Percentiles rank a stretch among this genome's conserved stretches.
Conservation (phyloP, 139 green algal species). For the Coccomyxa sp. region DNA sequence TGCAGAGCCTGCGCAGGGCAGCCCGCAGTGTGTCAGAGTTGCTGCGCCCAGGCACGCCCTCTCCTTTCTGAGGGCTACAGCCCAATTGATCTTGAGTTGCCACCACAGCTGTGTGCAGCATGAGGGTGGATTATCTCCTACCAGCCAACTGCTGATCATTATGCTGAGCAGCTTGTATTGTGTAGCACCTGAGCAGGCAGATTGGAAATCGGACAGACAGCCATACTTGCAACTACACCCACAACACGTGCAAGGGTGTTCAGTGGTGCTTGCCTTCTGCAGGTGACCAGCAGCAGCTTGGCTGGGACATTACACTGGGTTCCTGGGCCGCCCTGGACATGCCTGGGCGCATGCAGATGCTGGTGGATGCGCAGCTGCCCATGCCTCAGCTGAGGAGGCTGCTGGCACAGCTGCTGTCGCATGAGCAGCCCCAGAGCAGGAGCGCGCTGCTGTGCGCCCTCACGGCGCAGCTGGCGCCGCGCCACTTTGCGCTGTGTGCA, state of each 20-base stretch:
- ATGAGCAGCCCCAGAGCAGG: not conserved
- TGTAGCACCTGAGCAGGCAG: not conserved
- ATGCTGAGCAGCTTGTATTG: not conserved
- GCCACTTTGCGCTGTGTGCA: slow-evolving; percentile 14
- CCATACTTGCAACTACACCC: not conserved
- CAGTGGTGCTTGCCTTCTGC: not conserved
- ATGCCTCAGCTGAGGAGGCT: not conserved
- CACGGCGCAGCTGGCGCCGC: not conserved
- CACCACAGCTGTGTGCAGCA: too few species aligned
- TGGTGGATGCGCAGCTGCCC: slow-evolving; percentile 4
- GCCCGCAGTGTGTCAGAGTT: too few species aligned
- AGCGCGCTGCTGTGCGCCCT: slow-evolving; percentile 11
- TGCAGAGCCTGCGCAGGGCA: too few species aligned
- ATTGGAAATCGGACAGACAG: too few species aligned
- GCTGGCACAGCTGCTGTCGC: slow-evolving; percentile 13
- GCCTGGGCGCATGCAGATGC: not conserved
- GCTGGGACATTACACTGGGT: slow-evolving; percentile 16
- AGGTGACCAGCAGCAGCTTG: not conserved
- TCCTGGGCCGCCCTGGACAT: slow-evolving; percentile 6
- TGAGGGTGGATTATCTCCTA: not conserved
- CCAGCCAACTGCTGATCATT: not conserved
- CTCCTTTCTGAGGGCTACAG: too few species aligned
- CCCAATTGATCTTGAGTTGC: too few species aligned
- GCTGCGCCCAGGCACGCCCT: too few species aligned
- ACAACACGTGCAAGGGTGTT: not conserved